Evolutionary conservation across 768 basidiomycete species (phyloP), one percentile per base, ranked within the genome.

Genomic region (Peribolospora baueri): DNA sequence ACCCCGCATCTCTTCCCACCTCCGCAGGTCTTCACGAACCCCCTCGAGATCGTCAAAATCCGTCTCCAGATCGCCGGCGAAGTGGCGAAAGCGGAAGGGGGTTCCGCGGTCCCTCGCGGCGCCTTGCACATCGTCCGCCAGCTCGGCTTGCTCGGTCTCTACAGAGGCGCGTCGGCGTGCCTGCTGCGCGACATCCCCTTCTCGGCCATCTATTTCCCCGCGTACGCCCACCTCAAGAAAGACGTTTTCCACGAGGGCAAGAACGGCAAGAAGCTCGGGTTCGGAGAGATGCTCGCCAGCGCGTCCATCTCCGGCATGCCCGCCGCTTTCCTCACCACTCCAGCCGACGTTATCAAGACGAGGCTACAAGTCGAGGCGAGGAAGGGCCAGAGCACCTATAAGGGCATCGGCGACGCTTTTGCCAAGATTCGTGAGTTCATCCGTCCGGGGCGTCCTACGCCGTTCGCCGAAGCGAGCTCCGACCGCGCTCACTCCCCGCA

Each of bases 221-320:
- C 85, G 50, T 55, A 60, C 53, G 61, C 58, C 8, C 58, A 61
- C 43, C 68, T 86, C 64, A 85, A 93, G 75, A 82, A 78, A 66
- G 91, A 98, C 67, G 60, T 97, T 37, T 98, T 97, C 74, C 75
- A 82, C 53, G 93, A 98, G 65, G 93, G 93, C 5, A 81, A 85
- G 68, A 84, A 93, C 61, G 88, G 87, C 56, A 97, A 97, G 69
- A 78, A 81, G 60, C 72, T 98, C 43, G 79, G 79, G 11, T 93
- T 95, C 71, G 65, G 84, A 42, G 91, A 98, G 70, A 84, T 88
- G 50, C 73, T 98, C 46, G 68, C 73, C 55, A 74, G 85, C 50
- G 87, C 87, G 48, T 84, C 76, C 77, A 65, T 68, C 60, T 91
- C 90, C 61, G 93, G 93, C 59, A 95, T 95, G 88, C 91, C 91